These are phyloP conservation scores for Globisporangium iwayamae DNA, from an alignment of 352 stramenopile genomes.

Conservation along the genomic window DNA sequence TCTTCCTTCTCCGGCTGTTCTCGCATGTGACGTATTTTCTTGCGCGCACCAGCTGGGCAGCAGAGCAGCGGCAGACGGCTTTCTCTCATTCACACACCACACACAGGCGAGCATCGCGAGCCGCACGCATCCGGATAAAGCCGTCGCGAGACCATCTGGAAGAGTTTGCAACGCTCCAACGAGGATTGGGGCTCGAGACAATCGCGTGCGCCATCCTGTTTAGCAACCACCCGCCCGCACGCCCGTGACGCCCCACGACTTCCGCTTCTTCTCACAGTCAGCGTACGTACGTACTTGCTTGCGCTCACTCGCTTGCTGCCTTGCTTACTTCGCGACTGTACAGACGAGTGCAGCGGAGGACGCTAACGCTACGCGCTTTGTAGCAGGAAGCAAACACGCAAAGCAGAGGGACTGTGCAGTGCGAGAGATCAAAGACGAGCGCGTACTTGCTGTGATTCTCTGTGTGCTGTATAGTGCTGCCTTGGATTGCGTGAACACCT, in stretches of 20 bases:
- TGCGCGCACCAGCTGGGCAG: not conserved
- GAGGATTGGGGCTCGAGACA: constrained; percentile 1
- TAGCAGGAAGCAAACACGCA: not conserved
- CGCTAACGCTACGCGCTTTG: not conserved
- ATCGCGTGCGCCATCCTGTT: not conserved
- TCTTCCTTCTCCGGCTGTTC: not conserved
- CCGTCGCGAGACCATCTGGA: not conserved
- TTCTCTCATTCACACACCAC: not conserved
- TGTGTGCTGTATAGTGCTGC: not conserved
- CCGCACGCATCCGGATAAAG: not conserved
- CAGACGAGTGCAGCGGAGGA: not conserved
- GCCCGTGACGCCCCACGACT: not conserved
- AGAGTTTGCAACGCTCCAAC: not conserved
- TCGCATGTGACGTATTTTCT: not conserved
- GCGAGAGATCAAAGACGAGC: not conserved
- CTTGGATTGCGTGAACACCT: not conserved
- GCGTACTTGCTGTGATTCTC: not conserved
- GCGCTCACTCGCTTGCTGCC: not conserved
- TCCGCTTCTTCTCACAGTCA: not conserved
- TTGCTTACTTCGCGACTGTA: not conserved
- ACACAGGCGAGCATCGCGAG: not conserved
- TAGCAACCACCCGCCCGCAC: not conserved
- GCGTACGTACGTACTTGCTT: not conserved
- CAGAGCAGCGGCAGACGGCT: not conserved
- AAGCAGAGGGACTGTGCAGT: not conserved